Conservation (phyloP, 176 grass and related monocot genomes). For the Metroxylon sagu region DNA sequence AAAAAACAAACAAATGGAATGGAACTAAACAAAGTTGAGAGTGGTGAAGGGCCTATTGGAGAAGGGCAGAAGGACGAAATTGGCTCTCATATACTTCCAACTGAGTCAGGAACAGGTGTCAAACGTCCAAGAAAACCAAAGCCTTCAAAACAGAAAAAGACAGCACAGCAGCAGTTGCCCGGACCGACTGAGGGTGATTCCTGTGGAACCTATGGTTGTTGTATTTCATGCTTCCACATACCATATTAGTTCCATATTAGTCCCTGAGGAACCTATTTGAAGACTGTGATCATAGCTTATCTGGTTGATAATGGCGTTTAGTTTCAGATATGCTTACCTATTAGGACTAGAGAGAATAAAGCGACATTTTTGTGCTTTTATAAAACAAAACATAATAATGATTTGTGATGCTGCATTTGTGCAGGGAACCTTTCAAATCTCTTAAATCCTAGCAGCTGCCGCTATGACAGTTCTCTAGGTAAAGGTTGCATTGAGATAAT, state of each 20-base stretch:
- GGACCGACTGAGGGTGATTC: constrained; percentile 36
- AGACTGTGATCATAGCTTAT: no score
- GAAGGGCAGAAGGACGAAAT: constrained; percentile 35
- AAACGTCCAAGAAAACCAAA: constrained; percentile 42
- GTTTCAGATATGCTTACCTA: no score
- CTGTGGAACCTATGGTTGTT: no score
- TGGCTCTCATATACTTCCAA: neutral
- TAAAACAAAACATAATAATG: constrained; percentile 15
- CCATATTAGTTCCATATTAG: no score
- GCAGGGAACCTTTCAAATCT: constrained; percentile 21
- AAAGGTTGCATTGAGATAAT: neutral
- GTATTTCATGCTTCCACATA: no score
- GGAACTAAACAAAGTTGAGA: constrained; percentile 32
- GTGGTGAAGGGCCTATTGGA: constrained; percentile 14
- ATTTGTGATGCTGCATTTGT: constrained; percentile 17
- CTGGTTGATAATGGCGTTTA: no score
- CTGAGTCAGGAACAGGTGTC: constrained; percentile 25
- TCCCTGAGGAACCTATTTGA: no score
- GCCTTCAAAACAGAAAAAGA: constrained; percentile 22
- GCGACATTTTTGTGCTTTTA: no score
- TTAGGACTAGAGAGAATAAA: no score
- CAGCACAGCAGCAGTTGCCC: constrained; percentile 16
- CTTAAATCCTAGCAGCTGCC: constrained; percentile 36
- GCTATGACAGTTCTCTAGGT: constrained; percentile 90
- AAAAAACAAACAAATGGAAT: constrained; percentile 32